Evolutionary conservation across 768 basidiomycete species (phyloP).

Genomic region (Terana coerulea): DNA sequence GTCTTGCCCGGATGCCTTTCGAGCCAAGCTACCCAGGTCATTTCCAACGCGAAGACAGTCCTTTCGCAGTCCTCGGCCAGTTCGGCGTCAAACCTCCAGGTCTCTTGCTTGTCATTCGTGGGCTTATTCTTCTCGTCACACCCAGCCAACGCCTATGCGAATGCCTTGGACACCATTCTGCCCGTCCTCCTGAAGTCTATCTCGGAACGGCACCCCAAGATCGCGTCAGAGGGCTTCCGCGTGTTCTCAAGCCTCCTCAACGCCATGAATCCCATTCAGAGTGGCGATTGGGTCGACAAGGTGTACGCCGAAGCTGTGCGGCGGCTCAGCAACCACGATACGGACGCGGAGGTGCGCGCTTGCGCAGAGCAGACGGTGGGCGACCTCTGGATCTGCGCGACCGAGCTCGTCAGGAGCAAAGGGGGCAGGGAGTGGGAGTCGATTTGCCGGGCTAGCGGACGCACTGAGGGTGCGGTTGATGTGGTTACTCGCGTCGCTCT

Average conservation of each 20-base stretch:
- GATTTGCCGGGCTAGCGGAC: slow-evolving; percentile 66
- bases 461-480: slow-evolving; percentile 71
- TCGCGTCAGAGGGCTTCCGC: slow-evolving; percentile 84
- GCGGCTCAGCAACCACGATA: slow-evolving; percentile 74
- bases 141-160: slow-evolving; percentile 51
- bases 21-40: slow-evolving; percentile 58
- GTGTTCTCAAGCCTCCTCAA: slow-evolving; percentile 82
- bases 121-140: slow-evolving; percentile 78
- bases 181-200: slow-evolving; percentile 73
- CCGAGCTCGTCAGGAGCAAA: slow-evolving; percentile 62
- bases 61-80: slow-evolving; percentile 67
- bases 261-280: slow-evolving; percentile 65
- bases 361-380: slow-evolving; percentile 82
- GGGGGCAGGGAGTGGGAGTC: slow-evolving; percentile 77
- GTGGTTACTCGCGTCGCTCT: slow-evolving; percentile 83
- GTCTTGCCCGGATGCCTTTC: slow-evolving; percentile 85
- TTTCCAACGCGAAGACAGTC: slow-evolving; percentile 59
- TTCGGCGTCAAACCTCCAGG: slow-evolving; percentile 76
- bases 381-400: slow-evolving; percentile 84
- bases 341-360: slow-evolving; percentile 86
- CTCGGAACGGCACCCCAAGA: slow-evolving; percentile 81
- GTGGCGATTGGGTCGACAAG: slow-evolving; percentile 60
- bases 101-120: slow-evolving; percentile 84
- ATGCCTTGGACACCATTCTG: slow-evolving; percentile 62
- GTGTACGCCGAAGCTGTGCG: slow-evolving; percentile 73